These are phyloP conservation scores for Laburnicola sp. DNA, from an alignment of 2,329 filamentous ascomycete species.

Conservation along the genomic window DNA sequence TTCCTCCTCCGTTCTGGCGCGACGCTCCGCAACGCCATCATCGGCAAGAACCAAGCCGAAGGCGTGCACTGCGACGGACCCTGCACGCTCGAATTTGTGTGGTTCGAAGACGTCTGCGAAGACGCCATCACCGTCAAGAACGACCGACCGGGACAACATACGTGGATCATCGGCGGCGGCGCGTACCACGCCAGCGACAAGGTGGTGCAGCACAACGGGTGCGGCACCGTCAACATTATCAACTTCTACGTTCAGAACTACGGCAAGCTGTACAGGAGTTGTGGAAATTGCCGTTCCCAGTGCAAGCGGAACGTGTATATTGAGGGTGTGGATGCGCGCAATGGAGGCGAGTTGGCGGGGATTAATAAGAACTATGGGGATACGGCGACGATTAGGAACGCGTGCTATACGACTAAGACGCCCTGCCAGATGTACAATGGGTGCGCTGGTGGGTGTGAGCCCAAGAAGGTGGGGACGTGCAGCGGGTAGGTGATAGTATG, in stretches of 20 bases:
- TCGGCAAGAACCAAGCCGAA: conserved; percentile 55
- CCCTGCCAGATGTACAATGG: conserved; percentile 36
- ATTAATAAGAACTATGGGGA: conserved; percentile 57
- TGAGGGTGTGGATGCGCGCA: conserved; percentile 46
- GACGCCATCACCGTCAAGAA: conserved; percentile 44
- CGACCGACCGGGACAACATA: conserved; percentile 28
- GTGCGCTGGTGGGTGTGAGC: conserved; percentile 33
- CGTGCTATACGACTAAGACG: conserved; percentile 26
- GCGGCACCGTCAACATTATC: conserved; percentile 35
- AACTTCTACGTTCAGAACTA: conserved; percentile 36
- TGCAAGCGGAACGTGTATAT: conserved; percentile 51
- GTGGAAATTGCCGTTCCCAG: conserved; percentile 51
- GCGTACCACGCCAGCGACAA: conserved; percentile 34
- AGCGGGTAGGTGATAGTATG: conserved; percentile 18
- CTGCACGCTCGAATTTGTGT: conserved; percentile 49
- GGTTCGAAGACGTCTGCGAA: conserved; percentile 44
- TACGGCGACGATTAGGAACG: conserved; percentile 46
- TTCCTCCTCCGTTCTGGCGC: conserved; percentile 57
- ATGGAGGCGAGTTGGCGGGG: conserved; percentile 49
- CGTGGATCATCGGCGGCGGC: conserved; percentile 39
- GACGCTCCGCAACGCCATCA: conserved; percentile 57
- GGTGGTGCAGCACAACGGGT: conserved; percentile 41
- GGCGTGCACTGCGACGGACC: conserved; percentile 56
- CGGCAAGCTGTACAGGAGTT: conserved; percentile 49
- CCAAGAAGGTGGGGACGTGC: conserved; percentile 29